Percentiles rank a stretch among this genome's conserved stretches.
Evolutionary conservation across 23 red algal species (phyloP).

Genomic region (Gracilariopsis chorda): DNA sequence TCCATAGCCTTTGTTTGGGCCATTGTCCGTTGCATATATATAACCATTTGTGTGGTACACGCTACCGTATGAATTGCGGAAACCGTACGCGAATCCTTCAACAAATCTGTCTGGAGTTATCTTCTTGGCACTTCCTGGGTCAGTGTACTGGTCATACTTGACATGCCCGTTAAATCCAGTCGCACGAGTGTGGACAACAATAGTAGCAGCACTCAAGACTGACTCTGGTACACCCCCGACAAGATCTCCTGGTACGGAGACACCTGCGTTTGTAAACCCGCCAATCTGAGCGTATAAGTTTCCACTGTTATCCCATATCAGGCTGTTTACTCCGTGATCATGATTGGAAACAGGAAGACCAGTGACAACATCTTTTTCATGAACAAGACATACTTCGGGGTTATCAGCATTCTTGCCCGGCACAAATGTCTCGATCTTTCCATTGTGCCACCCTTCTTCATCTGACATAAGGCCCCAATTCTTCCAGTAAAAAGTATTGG

Average conservation of each 20-base stretch:
- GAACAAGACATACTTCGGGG: conserved; percentile 11
- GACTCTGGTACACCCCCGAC: conserved; percentile 59
- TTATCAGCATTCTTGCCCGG: not conserved
- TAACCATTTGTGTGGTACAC: conserved; percentile 52
- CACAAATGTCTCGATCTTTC: conserved; percentile 42
- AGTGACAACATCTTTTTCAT: conserved; percentile 38
- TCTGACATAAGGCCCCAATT: conserved; percentile 30
- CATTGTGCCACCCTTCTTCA: conserved; percentile 48
- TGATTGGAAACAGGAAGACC: conserved; percentile 69
- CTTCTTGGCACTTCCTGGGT: conserved; percentile 22
- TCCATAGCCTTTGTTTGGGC: conserved; percentile 57
- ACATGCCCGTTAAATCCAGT: conserved; percentile 46
- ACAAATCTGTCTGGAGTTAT: conserved; percentile 31
- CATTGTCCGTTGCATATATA: conserved; percentile 69
- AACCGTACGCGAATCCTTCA: conserved; percentile 23
- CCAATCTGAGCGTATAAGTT: conserved; percentile 57
- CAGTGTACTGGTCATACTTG: conserved; percentile 45
- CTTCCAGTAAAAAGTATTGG: conserved; percentile 54
- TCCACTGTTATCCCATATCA: conserved; percentile 57
- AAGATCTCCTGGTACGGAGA: conserved; percentile 19
- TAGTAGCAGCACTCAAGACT: conserved; percentile 42
- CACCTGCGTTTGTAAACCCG: conserved; percentile 62
- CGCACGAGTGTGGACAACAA: conserved; percentile 13
- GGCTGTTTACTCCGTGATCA: conserved; percentile 59
- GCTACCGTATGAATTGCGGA: conserved; percentile 41